Evolutionary conservation across 2,329 filamentous ascomycete genomes (phyloP), one percentile per base, ranked within the genome.

Genomic region (Lachnellula willkommii): DNA sequence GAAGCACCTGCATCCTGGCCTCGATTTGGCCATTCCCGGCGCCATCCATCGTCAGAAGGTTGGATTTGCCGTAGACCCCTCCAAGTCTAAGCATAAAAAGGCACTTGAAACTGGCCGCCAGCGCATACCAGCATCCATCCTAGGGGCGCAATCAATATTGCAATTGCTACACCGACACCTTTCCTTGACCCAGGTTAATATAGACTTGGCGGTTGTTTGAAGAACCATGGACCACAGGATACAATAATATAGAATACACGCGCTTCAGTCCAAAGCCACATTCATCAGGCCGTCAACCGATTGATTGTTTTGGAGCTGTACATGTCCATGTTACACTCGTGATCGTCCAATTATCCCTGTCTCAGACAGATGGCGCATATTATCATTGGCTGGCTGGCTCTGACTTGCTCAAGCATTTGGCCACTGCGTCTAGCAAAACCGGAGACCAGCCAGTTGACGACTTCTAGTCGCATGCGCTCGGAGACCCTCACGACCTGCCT

Each of bases 81-180:
- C 26, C 39, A 60, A 59, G 56, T 62, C 57, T 57, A 56, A 60
- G 63, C 64, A 66, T 64, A 53, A 64, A 60, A 60, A 57, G 56
- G 54, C 58, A 65, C 60, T 65, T 66, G 65, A 68, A 67, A 68
- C 66, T 63, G 45, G 52, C 48, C 58, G 66, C 65, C 66, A 68
- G 63, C 66, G 65, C 66, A 67, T 67, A 62, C 59, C 58, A 60
- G 54, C 58, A 65, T 65, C 63, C 63, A 65, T 65, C 63, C 63
- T 63, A 36, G 61, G 22, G 57, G 60, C 60, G 57, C 58, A 61
- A 59, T 54, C 60, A 49, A 56, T 57, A 55, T 52, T 52, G 43
- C 50, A 35, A 40, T 48, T 48, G 45, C 37, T 56, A 58, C 58
- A 60, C 58, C 60, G 60, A 59, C 50, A 58, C 28, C 28, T 32